Conservation (phyloP, 805 yeast species). For the Metschnikowia amazonensis region DNA sequence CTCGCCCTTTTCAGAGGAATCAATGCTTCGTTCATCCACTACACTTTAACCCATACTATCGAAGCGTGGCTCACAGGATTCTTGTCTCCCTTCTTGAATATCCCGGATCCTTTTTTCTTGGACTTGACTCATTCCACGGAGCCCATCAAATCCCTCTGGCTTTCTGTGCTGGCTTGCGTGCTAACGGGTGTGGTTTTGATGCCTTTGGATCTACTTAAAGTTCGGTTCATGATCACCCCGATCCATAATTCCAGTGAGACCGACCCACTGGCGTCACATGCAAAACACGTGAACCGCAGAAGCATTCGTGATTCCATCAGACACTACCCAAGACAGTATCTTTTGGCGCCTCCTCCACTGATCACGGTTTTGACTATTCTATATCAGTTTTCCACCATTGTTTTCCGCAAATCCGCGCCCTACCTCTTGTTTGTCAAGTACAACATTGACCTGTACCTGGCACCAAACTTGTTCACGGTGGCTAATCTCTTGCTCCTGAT, state of each 20-base stretch:
- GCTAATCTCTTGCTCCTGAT: constrained; percentile 59
- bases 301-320: constrained; percentile 70
- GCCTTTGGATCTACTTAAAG: constrained; percentile 79
- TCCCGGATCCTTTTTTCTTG: constrained; percentile 86
- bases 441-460: constrained; percentile 62
- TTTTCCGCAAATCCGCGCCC: constrained; percentile 66
- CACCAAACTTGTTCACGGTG: constrained; percentile 58
- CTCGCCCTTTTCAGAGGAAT: constrained; percentile 69
- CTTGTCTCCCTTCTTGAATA: constrained; percentile 70
- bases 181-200: constrained; percentile 68
- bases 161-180: constrained; percentile 69
- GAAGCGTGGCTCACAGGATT: constrained; percentile 93
- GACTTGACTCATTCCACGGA: constrained; percentile 79
- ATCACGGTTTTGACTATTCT: constrained; percentile 48
- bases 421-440: constrained; percentile 54
- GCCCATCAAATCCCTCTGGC: constrained; percentile 60
- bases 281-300: constrained; percentile 36
- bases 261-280: background rate
- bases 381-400: constrained; percentile 55
- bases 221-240: constrained; percentile 69
- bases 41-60: constrained; percentile 67
- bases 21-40: constrained; percentile 75
- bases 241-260: constrained; percentile 34
- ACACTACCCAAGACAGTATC: constrained; percentile 51
- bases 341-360: constrained; percentile 53